These are phyloP conservation scores for Salvia rosmarinus DNA, from an alignment of 257 asterid species.

Conservation along the genomic window DNA sequence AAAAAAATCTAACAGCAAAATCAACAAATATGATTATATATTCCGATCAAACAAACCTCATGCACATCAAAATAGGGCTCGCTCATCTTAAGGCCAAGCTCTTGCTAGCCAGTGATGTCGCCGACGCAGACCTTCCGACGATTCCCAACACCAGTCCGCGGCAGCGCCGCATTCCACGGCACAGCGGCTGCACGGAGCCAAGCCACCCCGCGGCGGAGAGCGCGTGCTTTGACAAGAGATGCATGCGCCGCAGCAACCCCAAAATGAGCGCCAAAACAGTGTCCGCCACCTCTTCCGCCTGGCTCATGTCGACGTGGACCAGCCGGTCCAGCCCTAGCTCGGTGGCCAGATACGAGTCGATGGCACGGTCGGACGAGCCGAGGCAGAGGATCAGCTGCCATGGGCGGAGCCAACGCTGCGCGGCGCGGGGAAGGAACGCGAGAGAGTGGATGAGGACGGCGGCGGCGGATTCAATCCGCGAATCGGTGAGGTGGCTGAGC, in stretches of 20 bases:
- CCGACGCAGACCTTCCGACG: too few species aligned
- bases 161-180: slow-evolving; percentile 97
- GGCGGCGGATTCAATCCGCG: too few species aligned
- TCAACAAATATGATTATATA: neutral
- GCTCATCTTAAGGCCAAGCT: too few species aligned
- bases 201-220: slow-evolving; percentile 97
- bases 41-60: too few species aligned
- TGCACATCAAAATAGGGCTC: too few species aligned
- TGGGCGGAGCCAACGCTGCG: slow-evolving; percentile 94
- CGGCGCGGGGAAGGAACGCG: slow-evolving; percentile 97
- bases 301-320: too few species aligned
- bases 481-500: too few species aligned
- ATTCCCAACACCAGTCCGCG: too few species aligned
- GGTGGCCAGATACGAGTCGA: slow-evolving; percentile 80
- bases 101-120: too few species aligned
- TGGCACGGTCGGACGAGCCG: slow-evolving; percentile 89
- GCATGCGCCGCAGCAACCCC: slow-evolving; percentile 89
- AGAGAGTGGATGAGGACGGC: too few species aligned
- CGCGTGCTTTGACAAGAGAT: slow-evolving; percentile 82
- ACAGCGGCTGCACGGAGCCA: slow-evolving; percentile 96
- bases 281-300: slow-evolving; percentile 92
- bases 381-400: slow-evolving; percentile 93
- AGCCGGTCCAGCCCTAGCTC: too few species aligned
- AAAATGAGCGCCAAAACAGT: slow-evolving; percentile 92
- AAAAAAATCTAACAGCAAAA: neutral